These are phyloP conservation scores for Tillandsia leiboldiana DNA, from an alignment of 176 grass and related monocot genomes.

Conservation along the genomic window DNA sequence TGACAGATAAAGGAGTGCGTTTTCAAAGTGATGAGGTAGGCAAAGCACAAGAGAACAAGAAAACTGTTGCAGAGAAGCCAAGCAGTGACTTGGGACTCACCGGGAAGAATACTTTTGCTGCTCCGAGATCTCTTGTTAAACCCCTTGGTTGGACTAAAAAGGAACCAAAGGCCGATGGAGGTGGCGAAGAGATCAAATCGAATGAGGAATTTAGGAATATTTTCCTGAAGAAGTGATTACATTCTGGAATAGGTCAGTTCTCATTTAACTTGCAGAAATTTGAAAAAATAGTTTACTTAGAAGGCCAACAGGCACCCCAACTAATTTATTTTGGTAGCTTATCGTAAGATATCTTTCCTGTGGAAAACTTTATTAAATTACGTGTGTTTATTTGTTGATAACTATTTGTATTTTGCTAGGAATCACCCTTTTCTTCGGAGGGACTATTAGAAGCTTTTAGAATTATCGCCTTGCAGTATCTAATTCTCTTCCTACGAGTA, in stretches of 20 bases:
- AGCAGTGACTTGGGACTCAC: conserved; percentile 15
- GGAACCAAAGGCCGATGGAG: conserved; percentile 40
- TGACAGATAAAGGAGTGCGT: conserved; percentile 24
- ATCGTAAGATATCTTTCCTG: neutral
- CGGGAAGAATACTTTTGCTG: conserved; percentile 54
- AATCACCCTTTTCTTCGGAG: too few relatives aligned
- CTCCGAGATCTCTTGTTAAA: conserved; percentile 59
- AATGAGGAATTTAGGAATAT: conserved; percentile 86
- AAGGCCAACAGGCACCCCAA: neutral
- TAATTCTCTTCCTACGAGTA: too few relatives aligned
- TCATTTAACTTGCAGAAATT: neutral
- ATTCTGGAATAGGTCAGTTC: conserved; percentile 16
- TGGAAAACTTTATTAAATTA: neutral
- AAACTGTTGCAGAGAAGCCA: conserved; percentile 24
- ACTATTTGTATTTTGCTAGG: neutral
- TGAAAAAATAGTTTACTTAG: conserved; percentile 16
- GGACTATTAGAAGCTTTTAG: too few relatives aligned
- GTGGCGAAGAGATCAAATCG: conserved; percentile 56
- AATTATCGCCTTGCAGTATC: too few relatives aligned
- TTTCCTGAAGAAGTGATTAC: conserved; percentile 69
- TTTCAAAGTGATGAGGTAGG: conserved; percentile 27
- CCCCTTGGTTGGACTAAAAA: conserved; percentile 56
- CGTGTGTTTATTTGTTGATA: neutral
- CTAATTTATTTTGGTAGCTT: neutral
- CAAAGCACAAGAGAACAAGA: conserved; percentile 12